Evolutionary conservation across 257 asterid species (phyloP).

Genomic region (Fraxinus americana): DNA sequence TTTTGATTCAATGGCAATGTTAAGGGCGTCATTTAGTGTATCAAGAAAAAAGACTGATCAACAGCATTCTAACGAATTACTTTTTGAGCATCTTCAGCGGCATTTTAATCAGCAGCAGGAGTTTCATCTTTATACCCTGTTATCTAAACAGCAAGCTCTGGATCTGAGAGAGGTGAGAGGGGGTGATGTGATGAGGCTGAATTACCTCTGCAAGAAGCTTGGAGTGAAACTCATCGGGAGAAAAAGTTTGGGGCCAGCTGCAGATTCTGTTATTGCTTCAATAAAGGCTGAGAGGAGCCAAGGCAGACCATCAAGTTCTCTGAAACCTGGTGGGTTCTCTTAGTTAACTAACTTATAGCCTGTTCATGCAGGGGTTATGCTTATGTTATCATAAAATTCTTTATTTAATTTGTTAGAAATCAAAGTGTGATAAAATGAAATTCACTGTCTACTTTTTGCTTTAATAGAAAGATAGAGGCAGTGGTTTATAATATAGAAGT

Average conservation of each 20-base stretch:
- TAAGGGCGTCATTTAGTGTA: slow-evolving; percentile 80
- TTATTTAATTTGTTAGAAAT: slow-evolving; percentile 20
- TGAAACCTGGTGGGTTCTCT: slow-evolving; percentile 66
- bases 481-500: slow-evolving; percentile 13
- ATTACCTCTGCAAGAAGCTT: slow-evolving; percentile 68
- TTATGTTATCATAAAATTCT: slow-evolving; percentile 11
- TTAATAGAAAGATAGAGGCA: slow-evolving; percentile 10
- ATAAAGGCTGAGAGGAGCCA: slow-evolving; percentile 74
- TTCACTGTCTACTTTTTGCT: slow-evolving; percentile 7
- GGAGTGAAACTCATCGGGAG: slow-evolving; percentile 89
- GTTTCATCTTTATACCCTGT: slow-evolving; percentile 78
- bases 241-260: slow-evolving; percentile 88
- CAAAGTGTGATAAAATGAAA: slow-evolving; percentile 14
- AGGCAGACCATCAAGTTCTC: slow-evolving; percentile 37
- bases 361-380: slow-evolving; percentile 13
- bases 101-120: slow-evolving; percentile 96
- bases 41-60: slow-evolving; percentile 70
- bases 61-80: slow-evolving; percentile 68
- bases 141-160: slow-evolving; percentile 78
- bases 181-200: slow-evolving; percentile 77
- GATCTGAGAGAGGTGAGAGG: slow-evolving; percentile 97
- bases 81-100: slow-evolving; percentile 94
- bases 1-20: slow-evolving; percentile 65
- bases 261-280: slow-evolving; percentile 85
- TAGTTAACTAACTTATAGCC: slow-evolving; percentile 4